phyloP scores from a whole-genome alignment of 768 basidiomycete species.

The Auricularia heimuer region DNA sequence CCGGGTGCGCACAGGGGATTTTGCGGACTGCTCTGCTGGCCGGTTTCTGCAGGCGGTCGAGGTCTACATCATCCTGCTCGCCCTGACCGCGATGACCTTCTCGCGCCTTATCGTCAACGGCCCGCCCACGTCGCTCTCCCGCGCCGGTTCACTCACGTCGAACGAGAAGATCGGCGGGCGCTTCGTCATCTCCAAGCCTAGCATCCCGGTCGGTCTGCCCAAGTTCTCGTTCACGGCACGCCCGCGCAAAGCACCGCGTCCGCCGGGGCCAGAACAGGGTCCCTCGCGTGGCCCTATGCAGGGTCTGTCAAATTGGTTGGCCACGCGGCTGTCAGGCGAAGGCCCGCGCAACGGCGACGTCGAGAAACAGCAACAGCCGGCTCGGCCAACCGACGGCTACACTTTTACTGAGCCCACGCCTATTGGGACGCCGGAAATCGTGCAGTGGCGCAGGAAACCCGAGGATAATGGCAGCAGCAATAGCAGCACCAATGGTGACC shows the following conservation, averaged over 20 bases:
- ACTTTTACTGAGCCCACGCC: background rate
- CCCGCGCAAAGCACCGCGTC: background rate
- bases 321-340: background rate
- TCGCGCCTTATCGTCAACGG: background rate
- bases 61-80: conserved; percentile 1
- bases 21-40: conserved; percentile 1
- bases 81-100: background rate
- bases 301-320: background rate
- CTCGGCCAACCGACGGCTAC: background rate
- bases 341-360: too few species aligned
- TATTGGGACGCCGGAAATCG: background rate
- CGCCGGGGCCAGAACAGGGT: background rate
- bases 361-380: background rate
- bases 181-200: background rate
- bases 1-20: background rate
- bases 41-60: conserved; percentile 1
- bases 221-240: background rate
- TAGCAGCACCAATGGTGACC: too few species aligned
- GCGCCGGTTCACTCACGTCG: background rate
- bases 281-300: background rate
- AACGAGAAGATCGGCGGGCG: background rate
- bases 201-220: background rate
- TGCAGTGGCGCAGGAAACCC: background rate
- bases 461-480: too few species aligned
- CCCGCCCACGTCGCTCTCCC: background rate